Conservation (phyloP, 768 basidiomycete species). For the Kwoniella sp. region DNA sequence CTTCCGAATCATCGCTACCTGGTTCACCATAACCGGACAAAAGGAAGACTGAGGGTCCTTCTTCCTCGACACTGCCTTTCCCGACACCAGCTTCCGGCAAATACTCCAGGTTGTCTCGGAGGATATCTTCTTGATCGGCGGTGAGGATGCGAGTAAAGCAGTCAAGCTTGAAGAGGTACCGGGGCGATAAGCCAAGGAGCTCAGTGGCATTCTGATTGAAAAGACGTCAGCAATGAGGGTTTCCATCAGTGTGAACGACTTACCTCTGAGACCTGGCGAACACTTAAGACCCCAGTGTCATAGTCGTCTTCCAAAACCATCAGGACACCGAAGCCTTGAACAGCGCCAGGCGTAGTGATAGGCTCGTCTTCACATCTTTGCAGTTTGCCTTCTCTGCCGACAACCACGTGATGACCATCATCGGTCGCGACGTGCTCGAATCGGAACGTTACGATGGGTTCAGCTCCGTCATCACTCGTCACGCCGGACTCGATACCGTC, state of each 20-base stretch:
- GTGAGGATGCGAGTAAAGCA: slow-evolving; percentile 74
- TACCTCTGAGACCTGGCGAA: slow-evolving; percentile 80
- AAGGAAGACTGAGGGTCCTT: slow-evolving; percentile 61
- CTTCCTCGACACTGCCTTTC: slow-evolving; percentile 58
- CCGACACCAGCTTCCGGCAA: slow-evolving; percentile 60
- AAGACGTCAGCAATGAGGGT: neutral
- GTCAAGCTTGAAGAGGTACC: slow-evolving; percentile 68
- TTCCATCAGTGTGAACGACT: too few relatives aligned
- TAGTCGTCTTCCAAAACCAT: slow-evolving; percentile 68
- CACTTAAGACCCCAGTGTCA: slow-evolving; percentile 62
- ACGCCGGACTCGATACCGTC: slow-evolving; percentile 13
- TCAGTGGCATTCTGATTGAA: slow-evolving; percentile 69
- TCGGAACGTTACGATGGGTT: slow-evolving; percentile 63
- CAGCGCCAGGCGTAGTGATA: slow-evolving; percentile 76
- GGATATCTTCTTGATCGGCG: slow-evolving; percentile 65
- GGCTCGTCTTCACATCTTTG: slow-evolving; percentile 80
- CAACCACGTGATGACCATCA: slow-evolving; percentile 70
- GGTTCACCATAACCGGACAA: slow-evolving; percentile 73
- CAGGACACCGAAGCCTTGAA: slow-evolving; percentile 81
- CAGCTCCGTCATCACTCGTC: slow-evolving; percentile 31
- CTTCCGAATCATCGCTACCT: slow-evolving; percentile 57
- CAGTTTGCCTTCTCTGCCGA: slow-evolving; percentile 70
- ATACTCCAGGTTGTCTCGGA: slow-evolving; percentile 75
- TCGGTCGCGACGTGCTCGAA: slow-evolving; percentile 68
- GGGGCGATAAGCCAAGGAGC: slow-evolving; percentile 72